Percentiles rank a stretch among this genome's conserved stretches.
Evolutionary conservation across 2,329 filamentous ascomycete species (phyloP).

Genomic region (Colletotrichum karsti): DNA sequence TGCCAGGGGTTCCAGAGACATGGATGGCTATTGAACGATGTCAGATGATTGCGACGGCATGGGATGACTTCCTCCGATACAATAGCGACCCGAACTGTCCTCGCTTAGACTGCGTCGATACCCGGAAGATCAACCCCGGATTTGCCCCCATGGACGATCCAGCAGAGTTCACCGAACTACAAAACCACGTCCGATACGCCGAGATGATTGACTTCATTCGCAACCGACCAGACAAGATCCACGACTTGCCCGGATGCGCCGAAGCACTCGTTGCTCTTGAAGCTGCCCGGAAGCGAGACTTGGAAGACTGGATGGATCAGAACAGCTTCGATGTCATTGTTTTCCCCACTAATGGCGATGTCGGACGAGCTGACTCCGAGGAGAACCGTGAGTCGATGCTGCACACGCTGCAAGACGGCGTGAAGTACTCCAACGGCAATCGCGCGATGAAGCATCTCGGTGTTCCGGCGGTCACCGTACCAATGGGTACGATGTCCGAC

Average conservation of each 20-base stretch:
- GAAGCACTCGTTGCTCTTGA: constrained; percentile 17
- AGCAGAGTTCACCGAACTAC: constrained; percentile 2
- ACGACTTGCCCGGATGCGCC: neutral
- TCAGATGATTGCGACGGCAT: constrained; percentile 52
- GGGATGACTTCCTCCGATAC: constrained; percentile 57
- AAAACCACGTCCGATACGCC: constrained; percentile 23
- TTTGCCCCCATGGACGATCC: constrained; percentile 21
- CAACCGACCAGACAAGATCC: neutral
- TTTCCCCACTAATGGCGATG: constrained; percentile 23
- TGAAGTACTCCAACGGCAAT: constrained; percentile 63
- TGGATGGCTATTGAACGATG: constrained; percentile 52
- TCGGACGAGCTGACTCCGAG: constrained; percentile 9
- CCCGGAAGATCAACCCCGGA: constrained; percentile 36
- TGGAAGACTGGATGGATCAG: constrained; percentile 23
- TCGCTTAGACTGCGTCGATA: constrained; percentile 48
- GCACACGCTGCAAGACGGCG: constrained; percentile 49
- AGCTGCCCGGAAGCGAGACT: constrained; percentile 5
- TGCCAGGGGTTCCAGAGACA: constrained; percentile 1
- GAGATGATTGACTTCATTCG: constrained; percentile 21
- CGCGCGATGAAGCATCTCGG: constrained; percentile 61
- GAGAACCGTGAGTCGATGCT: constrained; percentile 5
- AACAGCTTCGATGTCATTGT: constrained; percentile 8
- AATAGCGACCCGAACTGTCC: constrained; percentile 49
- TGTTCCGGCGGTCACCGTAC: constrained; percentile 60
- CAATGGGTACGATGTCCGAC: constrained; percentile 58